Evolutionary conservation across 495 filamentous ascomycete species (phyloP).

Genomic region (Parathielavia appendiculata): DNA sequence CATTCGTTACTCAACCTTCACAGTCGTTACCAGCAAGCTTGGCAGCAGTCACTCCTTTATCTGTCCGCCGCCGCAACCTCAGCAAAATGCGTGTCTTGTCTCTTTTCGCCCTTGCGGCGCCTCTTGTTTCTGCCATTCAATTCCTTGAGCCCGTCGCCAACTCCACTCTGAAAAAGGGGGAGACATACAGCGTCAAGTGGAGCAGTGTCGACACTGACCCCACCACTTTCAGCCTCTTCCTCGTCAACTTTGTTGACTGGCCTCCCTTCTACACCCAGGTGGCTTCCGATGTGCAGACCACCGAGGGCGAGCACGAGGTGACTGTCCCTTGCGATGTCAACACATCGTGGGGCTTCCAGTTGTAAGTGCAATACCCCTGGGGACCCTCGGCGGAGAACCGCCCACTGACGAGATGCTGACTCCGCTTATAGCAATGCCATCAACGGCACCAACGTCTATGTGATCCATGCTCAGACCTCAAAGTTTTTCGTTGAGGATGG

Average conservation of each 20-base stretch:
- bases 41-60: slow-evolving; percentile 30
- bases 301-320: slow-evolving; percentile 30
- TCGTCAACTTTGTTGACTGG: slow-evolving; percentile 49
- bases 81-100: slow-evolving; percentile 28
- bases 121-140: slow-evolving; percentile 32
- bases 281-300: slow-evolving; percentile 34
- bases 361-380: too few relatives aligned
- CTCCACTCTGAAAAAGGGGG: slow-evolving; percentile 37
- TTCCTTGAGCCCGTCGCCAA: slow-evolving; percentile 27
- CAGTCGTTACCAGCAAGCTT: background rate
- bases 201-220: slow-evolving; percentile 46
- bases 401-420: too few relatives aligned
- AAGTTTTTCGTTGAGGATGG: slow-evolving; percentile 36
- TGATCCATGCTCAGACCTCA: slow-evolving; percentile 45
- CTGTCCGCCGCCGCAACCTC: slow-evolving; percentile 8
- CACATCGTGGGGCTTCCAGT: slow-evolving; percentile 42
- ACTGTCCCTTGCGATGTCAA: slow-evolving; percentile 40
- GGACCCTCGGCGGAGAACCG: too few relatives aligned
- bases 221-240: slow-evolving; percentile 39
- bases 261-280: slow-evolving; percentile 41
- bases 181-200: slow-evolving; percentile 36
- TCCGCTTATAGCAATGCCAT: slow-evolving; percentile 35
- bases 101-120: slow-evolving; percentile 29
- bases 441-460: slow-evolving; percentile 48
- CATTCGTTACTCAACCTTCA: slow-evolving; percentile 2